Conservation (phyloP, 805 yeast genomes). For the Candida nanaspora region DNA sequence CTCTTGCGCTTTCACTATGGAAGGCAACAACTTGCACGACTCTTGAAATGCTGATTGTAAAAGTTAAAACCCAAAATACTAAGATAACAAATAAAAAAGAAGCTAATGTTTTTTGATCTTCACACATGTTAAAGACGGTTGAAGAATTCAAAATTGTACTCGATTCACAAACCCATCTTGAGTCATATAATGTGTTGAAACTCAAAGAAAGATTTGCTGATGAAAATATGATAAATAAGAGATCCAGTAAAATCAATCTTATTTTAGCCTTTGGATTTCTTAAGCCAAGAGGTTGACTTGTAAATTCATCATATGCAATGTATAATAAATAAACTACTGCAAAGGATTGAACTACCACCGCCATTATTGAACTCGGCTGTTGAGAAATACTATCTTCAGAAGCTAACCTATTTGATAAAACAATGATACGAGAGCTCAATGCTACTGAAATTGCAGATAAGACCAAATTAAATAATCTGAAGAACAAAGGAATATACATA, state of each 20-base stretch:
- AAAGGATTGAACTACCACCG: slow-evolving; percentile 73
- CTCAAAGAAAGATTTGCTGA: slow-evolving; percentile 84
- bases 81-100: slow-evolving; percentile 71
- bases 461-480: slow-evolving; percentile 53
- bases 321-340: slow-evolving; percentile 74
- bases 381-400: slow-evolving; percentile 42
- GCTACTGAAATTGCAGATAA: slow-evolving; percentile 66
- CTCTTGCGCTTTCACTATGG: not conserved
- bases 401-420: slow-evolving; percentile 27
- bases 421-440: slow-evolving; percentile 55
- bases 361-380: slow-evolving; percentile 90
- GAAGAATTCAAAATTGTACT: slow-evolving; percentile 7
- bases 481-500: slow-evolving; percentile 73
- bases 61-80: slow-evolving; percentile 78
- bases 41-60: slow-evolving; percentile 73
- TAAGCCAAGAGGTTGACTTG: slow-evolving; percentile 86
- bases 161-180: slow-evolving; percentile 67
- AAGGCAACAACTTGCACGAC: slow-evolving; percentile 59
- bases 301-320: slow-evolving; percentile 85
- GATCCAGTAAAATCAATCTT: slow-evolving; percentile 71
- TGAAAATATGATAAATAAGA: slow-evolving; percentile 80
- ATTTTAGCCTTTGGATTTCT: slow-evolving; percentile 81
- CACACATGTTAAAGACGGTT: slow-evolving; percentile 50
- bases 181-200: slow-evolving; percentile 75
- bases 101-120: slow-evolving; percentile 70